Percentiles rank a stretch among this genome's conserved stretches.
These are phyloP conservation scores for Paraphaeosphaeria sporulosa DNA, from an alignment of 2,329 filamentous ascomycete species.

Conservation along the genomic window DNA sequence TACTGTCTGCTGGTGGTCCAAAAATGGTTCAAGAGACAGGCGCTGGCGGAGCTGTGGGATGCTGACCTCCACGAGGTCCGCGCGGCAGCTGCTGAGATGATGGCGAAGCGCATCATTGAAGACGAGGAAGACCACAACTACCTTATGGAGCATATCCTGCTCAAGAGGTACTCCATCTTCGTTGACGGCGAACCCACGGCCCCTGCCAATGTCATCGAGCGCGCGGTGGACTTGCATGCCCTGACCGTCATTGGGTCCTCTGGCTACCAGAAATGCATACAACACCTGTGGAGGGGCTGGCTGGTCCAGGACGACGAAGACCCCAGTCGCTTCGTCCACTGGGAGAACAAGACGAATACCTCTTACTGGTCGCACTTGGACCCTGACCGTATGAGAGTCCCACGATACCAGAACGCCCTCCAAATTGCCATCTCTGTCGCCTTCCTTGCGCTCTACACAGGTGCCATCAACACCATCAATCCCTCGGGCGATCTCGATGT, in stretches of 20 bases:
- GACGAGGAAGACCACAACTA: slow-evolving; percentile 79
- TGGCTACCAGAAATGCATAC: slow-evolving; percentile 95
- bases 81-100: slow-evolving; percentile 84
- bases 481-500: slow-evolving; percentile 80
- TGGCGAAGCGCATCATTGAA: slow-evolving; percentile 92
- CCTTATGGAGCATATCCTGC: slow-evolving; percentile 79
- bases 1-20: slow-evolving; percentile 80
- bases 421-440: slow-evolving; percentile 85
- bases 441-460: slow-evolving; percentile 85
- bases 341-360: slow-evolving; percentile 80
- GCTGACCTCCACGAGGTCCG: slow-evolving; percentile 81
- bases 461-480: slow-evolving; percentile 94
- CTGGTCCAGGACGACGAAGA: slow-evolving; percentile 94
- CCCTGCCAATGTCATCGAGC: slow-evolving; percentile 89
- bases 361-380: slow-evolving; percentile 84
- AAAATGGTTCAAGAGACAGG: slow-evolving; percentile 81
- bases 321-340: slow-evolving; percentile 87
- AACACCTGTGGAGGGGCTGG: slow-evolving; percentile 94
- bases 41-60: slow-evolving; percentile 86
- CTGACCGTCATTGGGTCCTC: slow-evolving; percentile 87
- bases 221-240: slow-evolving; percentile 91
- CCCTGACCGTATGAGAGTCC: slow-evolving; percentile 91
- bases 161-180: slow-evolving; percentile 88
- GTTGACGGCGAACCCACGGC: slow-evolving; percentile 73
- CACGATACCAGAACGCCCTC: slow-evolving; percentile 88